Conservation (phyloP, 306 rosid species). For the Vachellia pachyceras region DNA sequence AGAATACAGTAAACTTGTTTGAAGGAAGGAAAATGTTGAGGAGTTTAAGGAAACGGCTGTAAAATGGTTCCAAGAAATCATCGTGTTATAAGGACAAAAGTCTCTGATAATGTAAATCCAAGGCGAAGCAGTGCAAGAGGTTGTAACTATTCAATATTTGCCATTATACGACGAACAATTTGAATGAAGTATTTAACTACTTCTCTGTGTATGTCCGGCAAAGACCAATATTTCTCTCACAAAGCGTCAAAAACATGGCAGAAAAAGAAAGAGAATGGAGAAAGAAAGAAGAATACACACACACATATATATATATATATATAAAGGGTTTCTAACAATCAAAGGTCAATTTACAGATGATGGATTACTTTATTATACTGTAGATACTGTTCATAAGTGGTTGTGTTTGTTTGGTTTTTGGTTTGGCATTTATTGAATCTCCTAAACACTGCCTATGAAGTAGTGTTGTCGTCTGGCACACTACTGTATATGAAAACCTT, state of each 20-base stretch:
- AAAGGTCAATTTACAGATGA: conserved; percentile 43
- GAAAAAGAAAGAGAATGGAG: conserved; percentile 13
- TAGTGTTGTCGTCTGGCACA: conserved; percentile 39
- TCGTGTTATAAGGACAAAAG: background rate
- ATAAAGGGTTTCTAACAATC: background rate
- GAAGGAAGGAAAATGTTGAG: background rate
- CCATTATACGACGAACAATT: conserved; percentile 42
- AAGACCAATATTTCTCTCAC: conserved; percentile 40
- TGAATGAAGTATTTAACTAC: conserved; percentile 45
- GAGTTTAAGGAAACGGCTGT: background rate
- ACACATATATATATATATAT: too few species aligned
- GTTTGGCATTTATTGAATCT: conserved; percentile 54
- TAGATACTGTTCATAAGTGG: background rate
- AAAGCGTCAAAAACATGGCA: conserved; percentile 40
- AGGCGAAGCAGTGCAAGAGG: background rate
- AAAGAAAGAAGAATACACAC: background rate
- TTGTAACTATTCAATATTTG: conserved; percentile 26
- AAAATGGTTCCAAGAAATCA: background rate
- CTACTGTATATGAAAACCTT: conserved; percentile 27
- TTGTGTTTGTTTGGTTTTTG: background rate
- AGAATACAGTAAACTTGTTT: background rate
- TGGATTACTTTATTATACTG: background rate
- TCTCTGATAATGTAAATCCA: background rate
- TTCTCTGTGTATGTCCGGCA: conserved; percentile 49
- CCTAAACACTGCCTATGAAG: conserved; percentile 57